Evolutionary conservation across 805 yeast species (phyloP), one percentile per base, ranked within the genome.

Genomic region (Myxozyma geophila): DNA sequence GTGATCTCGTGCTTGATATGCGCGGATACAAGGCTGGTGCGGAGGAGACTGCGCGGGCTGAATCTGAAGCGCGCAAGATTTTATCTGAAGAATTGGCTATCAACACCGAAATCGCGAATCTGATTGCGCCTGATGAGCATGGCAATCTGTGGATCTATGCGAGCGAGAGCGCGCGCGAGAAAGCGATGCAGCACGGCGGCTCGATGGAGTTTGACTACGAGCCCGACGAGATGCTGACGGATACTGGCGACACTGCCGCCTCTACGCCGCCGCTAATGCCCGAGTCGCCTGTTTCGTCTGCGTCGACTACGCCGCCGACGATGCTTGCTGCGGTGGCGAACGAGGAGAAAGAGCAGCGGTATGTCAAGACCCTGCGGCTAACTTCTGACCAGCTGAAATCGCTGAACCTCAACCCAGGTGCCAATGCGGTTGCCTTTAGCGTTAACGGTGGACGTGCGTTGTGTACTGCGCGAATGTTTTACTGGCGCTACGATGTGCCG

Each of bases 21-120:
- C 96, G 92, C 70, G 99, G 99, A 17, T 95, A 95, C 77, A 93
- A 92, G 76, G 88, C 96, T 40, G 91, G 87, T 70, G 88, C 87
- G 57, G 85, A 87, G 69, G 90, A 88, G 74, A 84, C 89, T 47
- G 86, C 87, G 56, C 86, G 85, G 69, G 85, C 96, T 0, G 97
- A 92, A 73, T 86, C 86, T 56, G 78, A 89, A 43, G 84, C 95
- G 63, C 86, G 85, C 70, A 86, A 87, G 69, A 79, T 92, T 48
- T 79, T 93, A 56, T 79, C 84, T 40, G 95, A 90, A 68, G 98
- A 93, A 74, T 81, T 92, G 75, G 81, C 58, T 19, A 68, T 71
- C 35, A 74, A 73, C 44, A 59, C 70, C 12, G 75, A 74, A 37
- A 60, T 72, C 39, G 74, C 72, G 19, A 67, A 75, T 5, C 66